A percentile compares a stretch with the other conserved stretches of the same genome.
Evolutionary conservation across 2,329 filamentous ascomycete genomes (phyloP).

Genomic region (Diaporthe sp.): DNA sequence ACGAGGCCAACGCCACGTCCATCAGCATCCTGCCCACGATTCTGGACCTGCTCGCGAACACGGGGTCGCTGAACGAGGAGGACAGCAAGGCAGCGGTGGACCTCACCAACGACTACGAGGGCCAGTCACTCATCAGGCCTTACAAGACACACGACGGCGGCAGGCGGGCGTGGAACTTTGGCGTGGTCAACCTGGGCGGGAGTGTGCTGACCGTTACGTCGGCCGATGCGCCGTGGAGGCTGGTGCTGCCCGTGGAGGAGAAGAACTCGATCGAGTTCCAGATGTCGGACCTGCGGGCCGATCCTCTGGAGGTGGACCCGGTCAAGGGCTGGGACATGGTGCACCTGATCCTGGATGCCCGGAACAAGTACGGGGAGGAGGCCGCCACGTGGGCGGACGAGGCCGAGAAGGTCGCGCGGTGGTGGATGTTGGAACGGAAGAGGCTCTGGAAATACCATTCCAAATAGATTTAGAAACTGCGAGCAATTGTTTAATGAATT

Average conservation of each 20-base stretch:
- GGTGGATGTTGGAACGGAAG: constrained; percentile 37
- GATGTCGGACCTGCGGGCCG: constrained; percentile 34
- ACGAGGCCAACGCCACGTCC: constrained; percentile 51
- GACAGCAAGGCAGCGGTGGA: constrained; percentile 48
- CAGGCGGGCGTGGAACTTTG: constrained; percentile 58
- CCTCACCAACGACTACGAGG: constrained; percentile 56
- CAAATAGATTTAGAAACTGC: not conserved
- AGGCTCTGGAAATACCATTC: constrained; percentile 21
- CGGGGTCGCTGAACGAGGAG: constrained; percentile 48
- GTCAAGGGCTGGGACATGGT: constrained; percentile 23
- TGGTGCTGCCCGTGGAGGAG: constrained; percentile 38
- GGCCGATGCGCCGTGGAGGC: constrained; percentile 34
- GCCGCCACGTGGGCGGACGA: constrained; percentile 38
- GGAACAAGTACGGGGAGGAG: constrained; percentile 27
- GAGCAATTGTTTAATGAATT: not conserved
- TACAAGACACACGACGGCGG: constrained; percentile 47
- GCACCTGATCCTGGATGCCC: constrained; percentile 31
- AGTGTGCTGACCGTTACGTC: constrained; percentile 38
- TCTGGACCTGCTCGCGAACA: constrained; percentile 54
- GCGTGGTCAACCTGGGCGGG: constrained; percentile 58
- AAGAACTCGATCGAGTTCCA: constrained; percentile 35
- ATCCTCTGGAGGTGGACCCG: constrained; percentile 13
- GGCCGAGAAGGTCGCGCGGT: constrained; percentile 37
- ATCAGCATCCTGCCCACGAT: constrained; percentile 57
- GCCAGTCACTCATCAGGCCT: constrained; percentile 56